Evolutionary conservation across 176 grass and related monocot genomes (phyloP), one percentile per base, ranked within the genome.

Genomic region (Leersia perrieri): DNA sequence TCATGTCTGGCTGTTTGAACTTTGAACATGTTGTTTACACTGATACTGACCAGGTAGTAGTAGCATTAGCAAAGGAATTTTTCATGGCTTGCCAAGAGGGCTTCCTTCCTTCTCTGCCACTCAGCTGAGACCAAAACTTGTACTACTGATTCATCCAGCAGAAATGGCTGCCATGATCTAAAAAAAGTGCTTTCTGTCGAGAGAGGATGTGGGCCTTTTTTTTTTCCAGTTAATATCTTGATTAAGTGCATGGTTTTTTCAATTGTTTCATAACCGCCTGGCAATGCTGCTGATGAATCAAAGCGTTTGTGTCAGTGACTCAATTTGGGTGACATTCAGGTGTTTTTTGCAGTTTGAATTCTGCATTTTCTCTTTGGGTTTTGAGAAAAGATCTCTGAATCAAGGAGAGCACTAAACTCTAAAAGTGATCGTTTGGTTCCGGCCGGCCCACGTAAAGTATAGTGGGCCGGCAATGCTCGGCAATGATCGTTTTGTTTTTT

Each of bases 21-120:
- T 6, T 51, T 32, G 1, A 4, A 11, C 4, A 18, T 39, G 11
- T 31, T 67, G 47, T 14, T 55, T 74, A 73, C 40, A 55, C 67
- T 39, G 9, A 30, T 55, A 55, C 51, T 55, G 3, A 55, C 51
- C 1, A 23, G 8, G 7, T 3, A 9, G 0, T 23, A 57, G 22
- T 23, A 22, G 7, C 35, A 4, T 15, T 3, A 1, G 6, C 57
- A 0, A 60, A 44, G 83, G 82, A 86, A 78, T 86, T 77, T 47
- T 35, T 4, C 62, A 61, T 82, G 36, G 60, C 88, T 77, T 86
- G 83, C 29, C 78, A 68, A 15, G 35, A 22, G 23, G 38, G 73
- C 36, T 89, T 89, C 60, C 72, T 77, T 66, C n/a, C 22, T 57
- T 57, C 22, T n/a, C 22, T 2, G n/a, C 53, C n/a, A 58, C 53